Evolutionary conservation across 2,329 filamentous ascomycete genomes (phyloP).

Genomic region (Pyrenochaeta sp.): DNA sequence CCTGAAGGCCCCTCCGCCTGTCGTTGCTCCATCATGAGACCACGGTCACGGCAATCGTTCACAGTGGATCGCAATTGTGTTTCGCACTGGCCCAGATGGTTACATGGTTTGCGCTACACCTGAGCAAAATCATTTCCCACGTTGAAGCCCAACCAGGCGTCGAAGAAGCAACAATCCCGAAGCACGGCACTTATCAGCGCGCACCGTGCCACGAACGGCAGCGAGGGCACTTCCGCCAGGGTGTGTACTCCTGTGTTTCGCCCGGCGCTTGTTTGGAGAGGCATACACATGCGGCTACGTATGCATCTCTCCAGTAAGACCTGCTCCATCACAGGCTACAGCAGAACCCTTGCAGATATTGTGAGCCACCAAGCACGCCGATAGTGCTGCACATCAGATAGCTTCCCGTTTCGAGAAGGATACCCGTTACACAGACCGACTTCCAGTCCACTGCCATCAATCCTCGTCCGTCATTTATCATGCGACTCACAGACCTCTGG

Average conservation of each 20-base stretch:
- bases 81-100: slow-evolving; percentile 3
- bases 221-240: slow-evolving; percentile 8
- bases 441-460: slow-evolving; percentile 13
- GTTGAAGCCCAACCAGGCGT: slow-evolving; percentile 24
- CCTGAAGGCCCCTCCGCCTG: slow-evolving; percentile 17
- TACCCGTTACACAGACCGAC: slow-evolving; percentile 23
- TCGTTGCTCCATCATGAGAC: slow-evolving; percentile 21
- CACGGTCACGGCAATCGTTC: slow-evolving; percentile 6
- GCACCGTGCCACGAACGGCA: slow-evolving; percentile 21
- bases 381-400: slow-evolving; percentile 20
- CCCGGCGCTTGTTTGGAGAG: slow-evolving; percentile 20
- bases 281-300: slow-evolving; percentile 22
- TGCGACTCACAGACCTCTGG: slow-evolving; percentile 4
- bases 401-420: slow-evolving; percentile 19
- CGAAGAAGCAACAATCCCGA: slow-evolving; percentile 23
- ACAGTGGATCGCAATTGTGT: slow-evolving; percentile 17
- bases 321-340: slow-evolving; percentile 20
- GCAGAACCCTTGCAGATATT: slow-evolving; percentile 17
- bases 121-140: slow-evolving; percentile 11
- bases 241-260: slow-evolving; percentile 18
- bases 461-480: slow-evolving; percentile 9
- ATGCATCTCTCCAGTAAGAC: slow-evolving; percentile 28
- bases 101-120: slow-evolving; percentile 16
- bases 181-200: slow-evolving; percentile 21
- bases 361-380: slow-evolving; percentile 17